phyloP scores from a whole-genome alignment of 352 stramenopile genomes.

The Globisporangium canariense region DNA sequence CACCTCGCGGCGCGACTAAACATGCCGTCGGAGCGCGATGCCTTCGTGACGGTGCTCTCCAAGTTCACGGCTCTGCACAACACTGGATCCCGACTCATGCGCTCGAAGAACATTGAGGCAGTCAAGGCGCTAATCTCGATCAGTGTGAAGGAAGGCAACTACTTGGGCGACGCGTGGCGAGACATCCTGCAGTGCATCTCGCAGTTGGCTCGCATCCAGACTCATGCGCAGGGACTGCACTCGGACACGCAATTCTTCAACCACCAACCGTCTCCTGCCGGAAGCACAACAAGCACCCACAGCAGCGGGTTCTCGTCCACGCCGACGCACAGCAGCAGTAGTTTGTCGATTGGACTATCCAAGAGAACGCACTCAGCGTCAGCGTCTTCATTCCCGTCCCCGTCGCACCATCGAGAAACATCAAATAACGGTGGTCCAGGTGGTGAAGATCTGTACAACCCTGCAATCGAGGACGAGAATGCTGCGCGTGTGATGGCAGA shows the following conservation, averaged over 20 bases:
- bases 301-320: conserved; percentile 10
- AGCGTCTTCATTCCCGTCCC: conserved; percentile 35
- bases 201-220: conserved; percentile 96
- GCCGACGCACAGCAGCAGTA: conserved; percentile 24
- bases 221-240: conserved; percentile 91
- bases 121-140: conserved; percentile 97
- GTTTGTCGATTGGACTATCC: conserved; percentile 16
- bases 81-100: conserved; percentile 91
- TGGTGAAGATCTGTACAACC: conserved; percentile 59
- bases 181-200: conserved; percentile 96
- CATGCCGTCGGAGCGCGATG: conserved; percentile 93
- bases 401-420: conserved; percentile 48
- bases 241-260: conserved; percentile 82
- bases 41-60: conserved; percentile 94
- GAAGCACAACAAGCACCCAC: conserved; percentile 23
- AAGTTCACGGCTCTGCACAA: conserved; percentile 96
- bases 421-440: conserved; percentile 23
- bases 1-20: conserved; percentile 81
- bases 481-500: conserved; percentile 74
- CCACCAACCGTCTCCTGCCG: conserved; percentile 35
- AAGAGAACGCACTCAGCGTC: conserved; percentile 16
- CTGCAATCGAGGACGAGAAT: conserved; percentile 83
- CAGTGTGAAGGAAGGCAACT: conserved; percentile 96
- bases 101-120: conserved; percentile 97
- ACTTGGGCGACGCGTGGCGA: conserved; percentile 95